These are phyloP conservation scores for Thelonectria blattea DNA, from an alignment of 2,329 filamentous ascomycete genomes.

Conservation along the genomic window DNA sequence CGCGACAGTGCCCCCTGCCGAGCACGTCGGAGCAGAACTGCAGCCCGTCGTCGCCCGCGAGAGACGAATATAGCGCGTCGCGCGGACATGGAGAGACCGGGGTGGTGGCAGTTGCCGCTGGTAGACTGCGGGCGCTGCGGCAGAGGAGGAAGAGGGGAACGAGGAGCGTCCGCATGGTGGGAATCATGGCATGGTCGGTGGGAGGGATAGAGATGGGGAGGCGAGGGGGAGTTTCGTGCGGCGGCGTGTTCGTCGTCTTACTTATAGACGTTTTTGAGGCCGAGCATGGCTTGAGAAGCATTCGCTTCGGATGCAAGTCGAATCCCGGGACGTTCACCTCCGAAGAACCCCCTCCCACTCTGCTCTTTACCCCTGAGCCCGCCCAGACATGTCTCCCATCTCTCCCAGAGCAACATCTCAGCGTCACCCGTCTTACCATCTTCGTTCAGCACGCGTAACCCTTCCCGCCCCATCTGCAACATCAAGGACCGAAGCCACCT, in stretches of 20 bases:
- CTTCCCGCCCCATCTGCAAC: constrained; percentile 9
- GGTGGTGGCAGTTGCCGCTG: constrained; percentile 2
- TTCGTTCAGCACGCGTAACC: not conserved
- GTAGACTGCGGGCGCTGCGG: constrained; percentile 14
- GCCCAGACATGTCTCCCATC: not conserved
- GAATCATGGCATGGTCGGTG: not conserved
- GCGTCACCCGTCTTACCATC: not conserved
- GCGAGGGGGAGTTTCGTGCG: not conserved
- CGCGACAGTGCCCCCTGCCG: constrained; percentile 29
- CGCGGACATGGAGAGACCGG: constrained; percentile 31
- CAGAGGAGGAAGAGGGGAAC: constrained; percentile 18
- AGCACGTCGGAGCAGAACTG: constrained; percentile 42
- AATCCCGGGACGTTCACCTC: not conserved
- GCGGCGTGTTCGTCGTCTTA: not conserved
- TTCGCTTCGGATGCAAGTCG: not conserved
- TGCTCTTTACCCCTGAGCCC: not conserved
- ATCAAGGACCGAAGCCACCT: constrained; percentile 22
- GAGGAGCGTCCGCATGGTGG: constrained; percentile 31
- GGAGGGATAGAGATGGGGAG: not conserved
- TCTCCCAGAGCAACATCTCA: not conserved
- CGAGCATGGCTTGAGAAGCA: too few relatives aligned
- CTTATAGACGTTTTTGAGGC: not conserved
- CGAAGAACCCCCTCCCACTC: not conserved
- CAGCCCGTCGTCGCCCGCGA: constrained; percentile 34
- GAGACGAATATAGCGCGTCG: constrained; percentile 42